These are phyloP conservation scores for Penicillium sclerotiorum DNA, from an alignment of 2,329 filamentous ascomycete species.

Conservation along the genomic window DNA sequence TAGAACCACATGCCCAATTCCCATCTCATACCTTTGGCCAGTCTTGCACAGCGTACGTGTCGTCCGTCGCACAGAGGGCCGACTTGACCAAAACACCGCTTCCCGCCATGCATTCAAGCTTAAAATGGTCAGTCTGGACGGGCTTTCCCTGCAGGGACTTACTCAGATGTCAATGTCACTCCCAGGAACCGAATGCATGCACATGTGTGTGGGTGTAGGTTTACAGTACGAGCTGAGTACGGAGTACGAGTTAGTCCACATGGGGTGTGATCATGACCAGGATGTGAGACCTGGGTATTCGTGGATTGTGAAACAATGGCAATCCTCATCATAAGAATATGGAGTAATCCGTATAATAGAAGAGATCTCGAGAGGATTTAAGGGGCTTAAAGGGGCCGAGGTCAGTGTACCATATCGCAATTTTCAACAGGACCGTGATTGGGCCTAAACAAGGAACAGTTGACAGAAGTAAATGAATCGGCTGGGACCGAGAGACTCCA, in stretches of 20 bases:
- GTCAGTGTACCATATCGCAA: too few species aligned
- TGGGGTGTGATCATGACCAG: background rate
- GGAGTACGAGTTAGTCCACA: background rate
- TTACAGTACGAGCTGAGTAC: too few species aligned
- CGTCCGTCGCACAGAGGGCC: conserved; percentile 5
- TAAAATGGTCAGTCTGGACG: conserved; percentile 1
- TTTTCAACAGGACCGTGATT: too few species aligned
- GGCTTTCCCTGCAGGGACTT: conserved; percentile 9
- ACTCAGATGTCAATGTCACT: background rate
- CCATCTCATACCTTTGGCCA: background rate
- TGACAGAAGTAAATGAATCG: conserved; percentile 2
- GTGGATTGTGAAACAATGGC: too few species aligned
- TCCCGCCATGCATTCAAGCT: conserved; percentile 6
- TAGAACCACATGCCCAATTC: background rate
- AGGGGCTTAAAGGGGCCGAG: too few species aligned
- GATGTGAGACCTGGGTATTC: background rate
- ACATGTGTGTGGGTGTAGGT: background rate
- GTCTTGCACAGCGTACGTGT: conserved; percentile 6
- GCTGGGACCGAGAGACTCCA: too few species aligned
- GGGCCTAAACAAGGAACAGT: background rate
- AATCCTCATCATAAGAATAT: too few species aligned
- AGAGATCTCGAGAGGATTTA: background rate
- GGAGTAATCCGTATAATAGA: background rate
- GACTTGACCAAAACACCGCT: conserved; percentile 3
- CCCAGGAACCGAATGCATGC: background rate